Evolutionary conservation across 2,329 filamentous ascomycete species (phyloP).

Genomic region (Ophiocordyceps australis): DNA sequence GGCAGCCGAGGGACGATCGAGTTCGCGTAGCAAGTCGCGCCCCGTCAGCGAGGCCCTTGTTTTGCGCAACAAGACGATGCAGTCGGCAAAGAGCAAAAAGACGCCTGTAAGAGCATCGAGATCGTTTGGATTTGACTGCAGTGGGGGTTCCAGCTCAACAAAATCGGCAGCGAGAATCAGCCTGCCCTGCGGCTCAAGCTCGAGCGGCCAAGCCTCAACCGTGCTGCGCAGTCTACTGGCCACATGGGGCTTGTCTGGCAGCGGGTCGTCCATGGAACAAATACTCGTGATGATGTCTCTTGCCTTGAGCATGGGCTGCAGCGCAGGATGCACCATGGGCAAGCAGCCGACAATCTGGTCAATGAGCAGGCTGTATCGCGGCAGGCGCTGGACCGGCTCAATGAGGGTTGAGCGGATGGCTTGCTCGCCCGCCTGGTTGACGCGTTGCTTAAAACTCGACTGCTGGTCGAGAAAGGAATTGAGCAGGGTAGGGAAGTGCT

Average conservation of each 20-base stretch:
- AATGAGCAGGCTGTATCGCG: constrained; percentile 88
- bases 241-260: constrained; percentile 52
- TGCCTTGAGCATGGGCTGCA: constrained; percentile 69
- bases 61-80: constrained; percentile 60
- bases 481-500: constrained; percentile 67
- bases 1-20: constrained; percentile 61
- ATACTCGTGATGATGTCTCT: constrained; percentile 92
- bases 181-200: constrained; percentile 56
- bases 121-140: constrained; percentile 26
- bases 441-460: constrained; percentile 65
- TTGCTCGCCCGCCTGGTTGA: constrained; percentile 78
- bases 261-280: constrained; percentile 70
- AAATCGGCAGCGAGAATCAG: constrained; percentile 70
- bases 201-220: constrained; percentile 58
- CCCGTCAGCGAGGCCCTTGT: constrained; percentile 45
- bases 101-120: constrained; percentile 49
- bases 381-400: constrained; percentile 86
- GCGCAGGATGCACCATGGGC: constrained; percentile 69
- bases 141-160: constrained; percentile 59
- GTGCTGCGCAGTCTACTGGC: constrained; percentile 58
- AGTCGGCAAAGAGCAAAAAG: constrained; percentile 72
- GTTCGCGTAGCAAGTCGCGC: constrained; percentile 62
- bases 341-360: constrained; percentile 84
- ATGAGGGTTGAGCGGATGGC: constrained; percentile 80
- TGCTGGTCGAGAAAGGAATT: constrained; percentile 63